Evolutionary conservation across 2,329 filamentous ascomycete genomes (phyloP).

Genomic region (Akanthomyces uredinophilus): DNA sequence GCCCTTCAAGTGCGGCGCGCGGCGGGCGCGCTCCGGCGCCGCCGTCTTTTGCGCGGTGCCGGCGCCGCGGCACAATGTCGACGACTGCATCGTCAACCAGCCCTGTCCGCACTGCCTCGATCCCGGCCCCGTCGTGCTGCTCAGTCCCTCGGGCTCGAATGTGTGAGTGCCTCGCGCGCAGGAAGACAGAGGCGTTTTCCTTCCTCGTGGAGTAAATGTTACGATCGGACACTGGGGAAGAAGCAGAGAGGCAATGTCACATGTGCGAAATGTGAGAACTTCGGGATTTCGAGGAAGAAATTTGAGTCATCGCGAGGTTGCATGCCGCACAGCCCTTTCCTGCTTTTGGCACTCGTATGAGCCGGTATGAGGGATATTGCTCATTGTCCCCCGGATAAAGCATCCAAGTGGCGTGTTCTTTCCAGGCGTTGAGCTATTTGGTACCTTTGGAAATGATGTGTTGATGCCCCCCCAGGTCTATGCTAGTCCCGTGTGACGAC

Average conservation of each 20-base stretch:
- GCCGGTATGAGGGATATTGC: constrained; percentile 5
- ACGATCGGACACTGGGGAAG: neutral
- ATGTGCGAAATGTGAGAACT: neutral
- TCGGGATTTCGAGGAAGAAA: too few species aligned
- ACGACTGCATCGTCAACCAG: neutral
- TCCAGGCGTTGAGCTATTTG: neutral
- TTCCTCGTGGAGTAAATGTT: neutral
- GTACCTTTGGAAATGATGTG: neutral
- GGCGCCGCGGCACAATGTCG: neutral
- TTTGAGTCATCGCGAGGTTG: neutral
- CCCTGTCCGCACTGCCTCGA: neutral
- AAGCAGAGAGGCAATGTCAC: neutral
- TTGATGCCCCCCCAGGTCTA: neutral
- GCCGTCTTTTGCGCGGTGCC: neutral
- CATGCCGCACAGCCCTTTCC: neutral
- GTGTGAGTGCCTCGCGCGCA: too few species aligned
- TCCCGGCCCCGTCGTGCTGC: neutral
- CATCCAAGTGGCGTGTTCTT: neutral
- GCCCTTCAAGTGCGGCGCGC: neutral
- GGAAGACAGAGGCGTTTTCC: neutral
- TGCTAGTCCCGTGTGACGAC: neutral
- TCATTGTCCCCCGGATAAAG: too few species aligned
- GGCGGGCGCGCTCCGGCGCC: neutral
- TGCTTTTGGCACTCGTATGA: neutral
- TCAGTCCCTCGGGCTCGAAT: too few species aligned